These are phyloP conservation scores for Phylloporus sp. DNA, from an alignment of 1,284 basidiomycete genomes.

Conservation along the genomic window DNA sequence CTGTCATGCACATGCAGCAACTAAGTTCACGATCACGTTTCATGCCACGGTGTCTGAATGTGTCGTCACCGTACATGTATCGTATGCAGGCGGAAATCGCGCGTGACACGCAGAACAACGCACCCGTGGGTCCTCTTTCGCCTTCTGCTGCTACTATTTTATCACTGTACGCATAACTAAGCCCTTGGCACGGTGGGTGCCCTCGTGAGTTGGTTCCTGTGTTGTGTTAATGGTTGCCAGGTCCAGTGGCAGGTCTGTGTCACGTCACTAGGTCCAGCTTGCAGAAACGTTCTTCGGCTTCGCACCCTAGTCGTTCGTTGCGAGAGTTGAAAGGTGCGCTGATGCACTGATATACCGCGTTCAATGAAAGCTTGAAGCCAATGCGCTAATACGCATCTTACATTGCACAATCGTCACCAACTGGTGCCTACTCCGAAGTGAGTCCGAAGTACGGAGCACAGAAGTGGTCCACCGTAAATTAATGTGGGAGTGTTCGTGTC, in stretches of 20 bases:
- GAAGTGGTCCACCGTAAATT: too few species aligned
- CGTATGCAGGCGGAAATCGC: slow-evolving; percentile 66
- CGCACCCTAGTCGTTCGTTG: slow-evolving; percentile 65
- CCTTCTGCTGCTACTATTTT: slow-evolving; percentile 46
- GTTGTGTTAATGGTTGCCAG: background rate
- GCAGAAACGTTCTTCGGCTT: slow-evolving; percentile 70
- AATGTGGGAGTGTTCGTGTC: too few species aligned
- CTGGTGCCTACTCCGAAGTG: too few species aligned
- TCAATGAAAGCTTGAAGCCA: too few species aligned
- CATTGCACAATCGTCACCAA: too few species aligned
- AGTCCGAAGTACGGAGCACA: too few species aligned
- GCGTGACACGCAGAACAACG: slow-evolving; percentile 54
- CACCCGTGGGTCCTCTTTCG: slow-evolving; percentile 54
- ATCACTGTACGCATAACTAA: slow-evolving; percentile 59
- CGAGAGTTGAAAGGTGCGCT: slow-evolving; percentile 61
- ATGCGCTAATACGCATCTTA: too few species aligned
- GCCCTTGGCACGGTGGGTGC: slow-evolving; percentile 62
- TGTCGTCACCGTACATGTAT: slow-evolving; percentile 45
- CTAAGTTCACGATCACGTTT: slow-evolving; percentile 65
- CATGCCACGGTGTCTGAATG: slow-evolving; percentile 61
- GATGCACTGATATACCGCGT: slow-evolving; percentile 38
- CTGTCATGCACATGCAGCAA: too few species aligned
- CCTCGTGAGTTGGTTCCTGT: background rate
- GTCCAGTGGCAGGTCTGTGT: background rate
- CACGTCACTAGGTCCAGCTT: slow-evolving; percentile 54